Evolutionary conservation across 1,284 basidiomycete genomes (phyloP).

Genomic region (Puccinia horiana): DNA sequence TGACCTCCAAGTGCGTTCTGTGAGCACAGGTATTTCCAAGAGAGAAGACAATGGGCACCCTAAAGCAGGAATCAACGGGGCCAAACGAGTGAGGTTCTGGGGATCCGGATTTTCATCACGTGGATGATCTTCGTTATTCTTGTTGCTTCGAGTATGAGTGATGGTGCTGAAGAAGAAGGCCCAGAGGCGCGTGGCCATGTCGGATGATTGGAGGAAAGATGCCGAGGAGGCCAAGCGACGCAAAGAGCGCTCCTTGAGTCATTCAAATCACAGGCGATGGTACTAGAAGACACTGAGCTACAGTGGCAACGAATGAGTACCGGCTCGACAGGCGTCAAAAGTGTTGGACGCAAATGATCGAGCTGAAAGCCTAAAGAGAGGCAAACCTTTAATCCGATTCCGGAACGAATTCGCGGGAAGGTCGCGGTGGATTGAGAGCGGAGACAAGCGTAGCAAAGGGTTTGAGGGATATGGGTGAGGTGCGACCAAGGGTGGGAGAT

Average conservation of each 20-base stretch:
- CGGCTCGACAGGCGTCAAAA: not conserved
- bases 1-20: constrained; percentile 31
- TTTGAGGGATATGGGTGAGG: too few relatives aligned
- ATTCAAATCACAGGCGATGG: constrained; percentile 12
- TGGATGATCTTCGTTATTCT: constrained; percentile 5
- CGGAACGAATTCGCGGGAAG: too few relatives aligned
- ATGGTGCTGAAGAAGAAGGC: not conserved
- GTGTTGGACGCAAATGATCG: too few relatives aligned
- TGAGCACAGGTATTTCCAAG: constrained; percentile 31
- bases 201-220: not conserved
- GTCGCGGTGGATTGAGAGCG: too few relatives aligned
- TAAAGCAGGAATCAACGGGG: constrained; percentile 29
- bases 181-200: not conserved
- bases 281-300: not conserved
- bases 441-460: too few relatives aligned
- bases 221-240: not conserved
- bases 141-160: not conserved
- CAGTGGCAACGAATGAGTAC: not conserved
- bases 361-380: too few relatives aligned
- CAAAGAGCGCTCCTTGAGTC: not conserved
- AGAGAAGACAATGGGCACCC: constrained; percentile 31
- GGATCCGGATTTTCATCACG: not conserved
- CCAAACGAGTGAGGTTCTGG: constrained; percentile 13
- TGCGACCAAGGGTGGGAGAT: constrained; percentile 6
- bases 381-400: too few relatives aligned